Evolutionary conservation across 306 rosid genomes (phyloP).

Genomic region (Vicia faba): DNA sequence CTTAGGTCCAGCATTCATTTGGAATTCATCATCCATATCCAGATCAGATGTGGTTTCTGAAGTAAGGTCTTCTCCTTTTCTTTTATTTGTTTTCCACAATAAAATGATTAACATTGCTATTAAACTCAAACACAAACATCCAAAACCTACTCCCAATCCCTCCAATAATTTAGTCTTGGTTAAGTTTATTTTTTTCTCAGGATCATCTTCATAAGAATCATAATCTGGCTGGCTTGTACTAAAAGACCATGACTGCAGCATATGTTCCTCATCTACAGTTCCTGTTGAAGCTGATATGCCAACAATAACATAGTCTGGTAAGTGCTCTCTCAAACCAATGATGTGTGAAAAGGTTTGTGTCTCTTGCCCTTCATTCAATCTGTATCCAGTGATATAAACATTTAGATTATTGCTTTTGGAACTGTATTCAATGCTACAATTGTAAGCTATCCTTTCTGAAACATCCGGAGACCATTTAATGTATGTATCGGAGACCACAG

Average conservation of each 20-base stretch:
- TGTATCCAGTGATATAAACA: slow-evolving; percentile 26
- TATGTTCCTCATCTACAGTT: slow-evolving; percentile 1
- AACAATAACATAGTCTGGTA: slow-evolving; percentile 12
- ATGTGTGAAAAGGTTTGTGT: not conserved
- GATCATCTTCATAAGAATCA: not conserved
- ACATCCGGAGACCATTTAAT: slow-evolving; percentile 18
- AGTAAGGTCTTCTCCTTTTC: not conserved
- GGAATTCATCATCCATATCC: slow-evolving; percentile 37
- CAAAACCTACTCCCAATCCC: not conserved
- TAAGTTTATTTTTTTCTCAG: not conserved
- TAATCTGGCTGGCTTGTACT: not conserved
- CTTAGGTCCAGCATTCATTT: slow-evolving; percentile 23
- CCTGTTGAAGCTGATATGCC: slow-evolving; percentile 37
- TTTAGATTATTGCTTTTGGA: not conserved
- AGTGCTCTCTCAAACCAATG: slow-evolving; percentile 13
- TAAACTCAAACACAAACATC: not conserved
- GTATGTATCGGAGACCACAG: slow-evolving; percentile 6
- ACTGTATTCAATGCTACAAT: slow-evolving; percentile 24
- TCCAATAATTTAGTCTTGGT: not conserved
- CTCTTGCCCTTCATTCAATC: not conserved
- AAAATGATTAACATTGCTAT: not conserved
- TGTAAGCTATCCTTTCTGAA: not conserved
- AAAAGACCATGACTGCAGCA: slow-evolving; percentile 33
- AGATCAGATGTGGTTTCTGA: slow-evolving; percentile 2
- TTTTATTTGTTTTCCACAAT: not conserved